These are phyloP conservation scores for Trichoderma sp. DNA, from an alignment of 2,329 filamentous ascomycete genomes.

Conservation along the genomic window DNA sequence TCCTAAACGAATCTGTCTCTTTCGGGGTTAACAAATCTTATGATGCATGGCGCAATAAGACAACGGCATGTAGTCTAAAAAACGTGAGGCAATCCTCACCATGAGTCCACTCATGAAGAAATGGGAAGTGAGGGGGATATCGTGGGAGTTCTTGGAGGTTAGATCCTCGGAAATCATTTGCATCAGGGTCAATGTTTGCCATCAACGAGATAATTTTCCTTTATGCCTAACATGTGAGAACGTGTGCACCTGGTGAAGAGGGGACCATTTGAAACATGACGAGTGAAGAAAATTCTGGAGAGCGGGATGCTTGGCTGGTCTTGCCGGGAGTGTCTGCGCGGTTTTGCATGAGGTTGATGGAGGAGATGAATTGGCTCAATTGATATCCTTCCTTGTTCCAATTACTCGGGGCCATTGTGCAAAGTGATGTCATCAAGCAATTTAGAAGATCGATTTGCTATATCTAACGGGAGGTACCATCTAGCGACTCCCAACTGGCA, in stretches of 20 bases:
- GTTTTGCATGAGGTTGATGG: conserved; percentile 1
- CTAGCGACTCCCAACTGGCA: no score
- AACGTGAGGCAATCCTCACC: conserved; percentile 44
- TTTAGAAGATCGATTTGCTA: background rate
- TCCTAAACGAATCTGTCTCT: conserved; percentile 54
- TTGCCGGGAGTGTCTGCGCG: background rate
- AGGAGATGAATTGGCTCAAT: conserved; percentile 12
- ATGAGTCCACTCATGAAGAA: conserved; percentile 44
- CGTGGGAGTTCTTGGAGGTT: conserved; percentile 49
- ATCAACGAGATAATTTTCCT: conserved; percentile 37
- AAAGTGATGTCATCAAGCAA: background rate
- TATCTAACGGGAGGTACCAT: background rate
- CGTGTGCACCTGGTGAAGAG: conserved; percentile 7
- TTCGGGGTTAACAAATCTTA: conserved; percentile 45
- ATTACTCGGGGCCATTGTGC: background rate
- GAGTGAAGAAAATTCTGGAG: conserved; percentile 5
- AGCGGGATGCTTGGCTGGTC: background rate
- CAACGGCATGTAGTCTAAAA: conserved; percentile 51
- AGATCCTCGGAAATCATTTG: conserved; percentile 53
- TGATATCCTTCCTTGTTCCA: conserved; percentile 7
- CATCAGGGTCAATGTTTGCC: conserved; percentile 47
- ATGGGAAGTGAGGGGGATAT: conserved; percentile 43
- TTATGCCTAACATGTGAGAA: conserved; percentile 33
- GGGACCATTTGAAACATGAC: background rate
- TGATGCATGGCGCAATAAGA: conserved; percentile 42